Percentiles rank a stretch among this genome's conserved stretches.
Evolutionary conservation across 345 rosid genomes (phyloP).

Genomic region (Linum trigynum): DNA sequence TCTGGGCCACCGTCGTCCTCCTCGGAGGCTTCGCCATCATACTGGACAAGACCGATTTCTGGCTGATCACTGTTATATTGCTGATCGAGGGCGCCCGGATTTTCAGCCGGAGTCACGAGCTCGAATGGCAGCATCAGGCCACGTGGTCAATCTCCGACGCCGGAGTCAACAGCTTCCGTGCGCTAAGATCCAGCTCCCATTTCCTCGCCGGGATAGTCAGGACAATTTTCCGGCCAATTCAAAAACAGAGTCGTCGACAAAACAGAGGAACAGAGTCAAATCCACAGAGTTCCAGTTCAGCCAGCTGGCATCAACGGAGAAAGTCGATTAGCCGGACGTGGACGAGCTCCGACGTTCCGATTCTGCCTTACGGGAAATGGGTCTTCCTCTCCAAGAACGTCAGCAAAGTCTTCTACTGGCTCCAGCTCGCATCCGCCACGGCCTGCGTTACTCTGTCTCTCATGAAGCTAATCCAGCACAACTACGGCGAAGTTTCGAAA

Average conservation of each 20-base stretch:
- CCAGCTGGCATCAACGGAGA: conserved; percentile 17
- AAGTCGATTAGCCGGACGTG: conserved; percentile 39
- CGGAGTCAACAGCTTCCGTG: conserved; percentile 64
- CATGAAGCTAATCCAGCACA: conserved; percentile 56
- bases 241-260: conserved; percentile 16
- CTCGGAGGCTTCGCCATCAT: conserved; percentile 87
- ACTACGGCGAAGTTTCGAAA: conserved; percentile 61
- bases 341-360: conserved; percentile 66
- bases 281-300: conserved; percentile 1
- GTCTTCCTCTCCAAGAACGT: conserved; percentile 51
- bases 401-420: conserved; percentile 77
- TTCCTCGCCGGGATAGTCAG: conserved; percentile 23
- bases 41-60: conserved; percentile 66
- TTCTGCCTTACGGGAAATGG: conserved; percentile 68
- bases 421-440: conserved; percentile 69
- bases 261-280: conserved; percentile 9
- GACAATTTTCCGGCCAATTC: conserved; percentile 17
- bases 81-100: conserved; percentile 77
- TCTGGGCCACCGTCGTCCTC: conserved; percentile 95
- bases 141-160: conserved; percentile 69
- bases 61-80: conserved; percentile 70
- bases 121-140: conserved; percentile 91
- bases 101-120: conserved; percentile 85
- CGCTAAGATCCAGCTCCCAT: conserved; percentile 40
- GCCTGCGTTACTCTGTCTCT: conserved; percentile 65